Evolutionary conservation across 1,139 yeast genomes (phyloP).

Genomic region (Arxiozyma slooffiae): DNA sequence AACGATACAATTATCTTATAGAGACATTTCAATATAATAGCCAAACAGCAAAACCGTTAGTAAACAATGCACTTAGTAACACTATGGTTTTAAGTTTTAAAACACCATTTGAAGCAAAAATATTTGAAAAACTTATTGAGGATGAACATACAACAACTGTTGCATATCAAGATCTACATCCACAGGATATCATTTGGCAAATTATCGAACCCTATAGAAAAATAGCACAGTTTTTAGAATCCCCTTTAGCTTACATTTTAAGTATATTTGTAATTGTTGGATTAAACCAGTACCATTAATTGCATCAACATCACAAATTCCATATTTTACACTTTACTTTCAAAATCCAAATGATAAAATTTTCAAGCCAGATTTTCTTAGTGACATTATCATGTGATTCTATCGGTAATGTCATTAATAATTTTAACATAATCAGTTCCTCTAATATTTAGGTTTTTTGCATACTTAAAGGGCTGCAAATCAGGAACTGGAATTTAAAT

Average conservation of each 20-base stretch:
- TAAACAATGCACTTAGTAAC: background rate
- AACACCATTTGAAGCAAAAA: background rate
- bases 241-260: slow-evolving; percentile 36
- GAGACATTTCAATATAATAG: background rate
- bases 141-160: background rate
- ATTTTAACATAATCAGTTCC: slow-evolving; percentile 49
- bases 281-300: slow-evolving; percentile 64
- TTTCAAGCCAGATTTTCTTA: slow-evolving; percentile 42
- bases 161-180: slow-evolving; percentile 36
- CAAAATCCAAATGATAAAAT: slow-evolving; percentile 48
- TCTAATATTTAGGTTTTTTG: slow-evolving; percentile 40
- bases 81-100: background rate
- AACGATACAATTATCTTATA: background rate
- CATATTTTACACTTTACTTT: slow-evolving; percentile 44
- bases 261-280: slow-evolving; percentile 42
- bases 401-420: slow-evolving; percentile 54
- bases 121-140: background rate
- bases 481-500: slow-evolving; percentile 50
- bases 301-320: slow-evolving; percentile 57
- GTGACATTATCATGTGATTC: slow-evolving; percentile 44
- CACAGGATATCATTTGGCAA: slow-evolving; percentile 52
- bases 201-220: slow-evolving; percentile 35
- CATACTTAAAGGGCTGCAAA: slow-evolving; percentile 41
- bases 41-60: background rate
- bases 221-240: slow-evolving; percentile 32